Evolutionary conservation across 352 stramenopile genomes (phyloP), one percentile per base, ranked within the genome.

Genomic region (Peronospora farinosa): DNA sequence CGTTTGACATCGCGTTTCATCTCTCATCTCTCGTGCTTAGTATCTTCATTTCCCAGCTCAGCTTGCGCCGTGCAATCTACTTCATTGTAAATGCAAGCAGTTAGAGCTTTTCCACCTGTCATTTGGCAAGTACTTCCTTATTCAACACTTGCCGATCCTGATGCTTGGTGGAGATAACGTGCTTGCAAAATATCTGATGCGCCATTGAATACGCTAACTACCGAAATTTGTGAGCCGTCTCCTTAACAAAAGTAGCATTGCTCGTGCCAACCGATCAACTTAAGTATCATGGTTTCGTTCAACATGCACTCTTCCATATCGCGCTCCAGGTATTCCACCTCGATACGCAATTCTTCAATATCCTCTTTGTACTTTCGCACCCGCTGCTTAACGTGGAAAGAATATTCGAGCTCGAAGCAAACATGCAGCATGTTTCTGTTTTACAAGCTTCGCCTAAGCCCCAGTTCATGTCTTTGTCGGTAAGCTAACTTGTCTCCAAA

Each of bases 261-360:
- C 78, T 38, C 76, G 65, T 0, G 63, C 56, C 3, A 85, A 27
- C 48, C 78, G 69, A 52, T 83, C 3, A 48, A 40, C 37, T 88
- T 72, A 2, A 92, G 53, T 35, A 86, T 70, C 52, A 69, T 69
- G 6, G 78, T 88, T 48, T 92, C 81, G 3, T 62, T 54, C 16
- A 86, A 45, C 5, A 89, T 56, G 15, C 64, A 76, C 33, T 88
- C 81, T 47, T 92, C 81, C 10, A 83, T 39, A 31, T 92, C 79
- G 0, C 79, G 73, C 55, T 92, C 82, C n/a, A 92, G 53, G 17
- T 89, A 78, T 57, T 92, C 79, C 6, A 88, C 40, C 43, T 92
- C 82, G 6, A 88, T 54, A 0, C 78, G 53, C 41, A 92, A 51
- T 28, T 82, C 63, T 17, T 88, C 77, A 7, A 92, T 78, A 47